Base-by-base conservation (phyloP, 768 basidiomycete species). In the Leccinum ochraceum region DNA sequence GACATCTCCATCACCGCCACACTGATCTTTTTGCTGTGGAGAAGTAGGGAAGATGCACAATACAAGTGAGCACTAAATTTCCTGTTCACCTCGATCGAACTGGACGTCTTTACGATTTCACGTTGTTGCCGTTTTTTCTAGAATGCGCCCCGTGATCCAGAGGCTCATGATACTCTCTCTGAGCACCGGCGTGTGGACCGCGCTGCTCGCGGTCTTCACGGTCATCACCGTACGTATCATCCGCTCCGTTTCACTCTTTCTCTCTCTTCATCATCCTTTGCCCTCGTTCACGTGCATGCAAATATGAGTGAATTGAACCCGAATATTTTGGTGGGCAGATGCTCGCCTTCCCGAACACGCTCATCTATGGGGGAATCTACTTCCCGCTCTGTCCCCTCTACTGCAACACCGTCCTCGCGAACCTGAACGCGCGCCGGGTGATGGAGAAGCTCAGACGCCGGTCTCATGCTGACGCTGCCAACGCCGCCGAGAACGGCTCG, bases 361-460 rank as follows among this genome's bases (percentile, higher is more conserved):
- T 60, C 17, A 51, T 69, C 34, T 70, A 72, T 8, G 55, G 36
- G 30, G 59, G 53, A 10, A 46, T 76, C 42, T 70, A 72, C 53
- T 73, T 71, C 20, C 67, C 73, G 3, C 57, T 73, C 24, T 70
- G 74, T 56, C 69, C 74, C 1, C 54, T 76, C 6, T 75, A 74
- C 39, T 69, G 71, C 39, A 75, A 70, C 51, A 73, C 71, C 17
- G 62, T 76, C 20, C 69, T 75, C 54, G 67, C 66, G 16, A 76
- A 69, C 56, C 52, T 75, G 56, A 75, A 75, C 48, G 67, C 73
- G 6, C 66, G 74, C 10, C 36, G 55, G 30, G 54, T 70, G 28
- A 58, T 68, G 7, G 50, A 58, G 3, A 66, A 66, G 14, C 53
- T 68, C 24, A 60, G 57, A 20, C 59, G 56, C 10, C 61, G 53